Conservation (phyloP, 2,329 filamentous ascomycete species). For the Stagonosporopsis rhizophila region DNA sequence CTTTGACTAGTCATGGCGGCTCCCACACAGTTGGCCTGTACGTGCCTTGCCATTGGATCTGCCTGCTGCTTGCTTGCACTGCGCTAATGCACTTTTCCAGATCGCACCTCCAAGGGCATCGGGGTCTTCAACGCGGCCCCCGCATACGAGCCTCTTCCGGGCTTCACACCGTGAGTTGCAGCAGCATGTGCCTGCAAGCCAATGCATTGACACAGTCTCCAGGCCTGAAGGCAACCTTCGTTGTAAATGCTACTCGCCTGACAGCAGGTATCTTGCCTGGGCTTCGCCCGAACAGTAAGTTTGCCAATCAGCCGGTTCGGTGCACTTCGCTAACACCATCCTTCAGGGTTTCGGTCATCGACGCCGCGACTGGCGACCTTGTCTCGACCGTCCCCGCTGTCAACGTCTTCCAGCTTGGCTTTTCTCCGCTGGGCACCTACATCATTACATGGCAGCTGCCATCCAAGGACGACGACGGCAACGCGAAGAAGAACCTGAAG, state of each 20-base stretch:
- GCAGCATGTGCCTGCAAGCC: constrained; percentile 3
- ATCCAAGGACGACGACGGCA: constrained; percentile 88
- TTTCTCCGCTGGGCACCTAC: constrained; percentile 90
- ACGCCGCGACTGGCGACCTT: constrained; percentile 77
- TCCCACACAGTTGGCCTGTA: constrained; percentile 91
- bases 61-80: background rate
- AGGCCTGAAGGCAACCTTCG: constrained; percentile 93
- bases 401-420: constrained; percentile 92
- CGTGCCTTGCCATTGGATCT: constrained; percentile 36
- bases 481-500: constrained; percentile 95
- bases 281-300: constrained; percentile 77
- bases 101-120: constrained; percentile 95
- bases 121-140: constrained; percentile 91
- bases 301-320: background rate
- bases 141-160: constrained; percentile 82
- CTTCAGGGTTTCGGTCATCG: constrained; percentile 77
- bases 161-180: constrained; percentile 67
- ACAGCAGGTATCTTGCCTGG: constrained; percentile 96
- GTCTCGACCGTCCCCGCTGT: constrained; percentile 77
- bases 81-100: constrained; percentile 48
- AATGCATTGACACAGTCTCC: constrained; percentile 20
- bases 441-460: constrained; percentile 97
- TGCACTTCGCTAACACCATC: background rate
- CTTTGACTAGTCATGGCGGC: constrained; percentile 94
- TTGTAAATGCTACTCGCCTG: constrained; percentile 94